Conservation (phyloP, 2,329 filamentous ascomycete species). For the Hysterium pulicare region DNA sequence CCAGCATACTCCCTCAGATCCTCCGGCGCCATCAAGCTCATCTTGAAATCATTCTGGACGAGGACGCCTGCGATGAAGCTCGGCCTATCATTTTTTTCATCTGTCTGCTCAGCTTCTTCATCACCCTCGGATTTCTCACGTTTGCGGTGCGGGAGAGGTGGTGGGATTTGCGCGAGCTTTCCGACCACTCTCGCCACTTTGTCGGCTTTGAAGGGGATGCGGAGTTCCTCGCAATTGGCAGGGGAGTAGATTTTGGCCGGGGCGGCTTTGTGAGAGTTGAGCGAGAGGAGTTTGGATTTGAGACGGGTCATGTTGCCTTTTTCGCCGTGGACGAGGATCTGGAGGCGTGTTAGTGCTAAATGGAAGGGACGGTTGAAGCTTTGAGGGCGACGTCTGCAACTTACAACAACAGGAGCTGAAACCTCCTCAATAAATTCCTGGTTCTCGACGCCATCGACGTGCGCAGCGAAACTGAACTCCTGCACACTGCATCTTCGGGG, state of each 20-base stretch:
- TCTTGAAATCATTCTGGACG: constrained; percentile 96
- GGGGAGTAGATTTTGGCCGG: constrained; percentile 93
- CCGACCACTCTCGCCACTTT: constrained; percentile 96
- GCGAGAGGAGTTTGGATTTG: constrained; percentile 89
- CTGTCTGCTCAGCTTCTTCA: constrained; percentile 22
- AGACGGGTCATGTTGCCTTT: constrained; percentile 97
- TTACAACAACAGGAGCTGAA: constrained; percentile 83
- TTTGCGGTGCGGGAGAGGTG: constrained; percentile 50
- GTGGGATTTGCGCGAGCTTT: constrained; percentile 78
- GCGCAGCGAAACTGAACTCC: constrained; percentile 92
- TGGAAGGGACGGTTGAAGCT: constrained; percentile 3
- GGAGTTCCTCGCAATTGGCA: constrained; percentile 89
- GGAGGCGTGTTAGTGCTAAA: constrained; percentile 1
- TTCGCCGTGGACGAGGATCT: constrained; percentile 96
- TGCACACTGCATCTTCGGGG: constrained; percentile 88
- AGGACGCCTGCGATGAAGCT: constrained; percentile 82
- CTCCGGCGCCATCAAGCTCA: constrained; percentile 94
- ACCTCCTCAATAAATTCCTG: constrained; percentile 96
- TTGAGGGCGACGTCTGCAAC: constrained; percentile 37
- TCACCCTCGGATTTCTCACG: constrained; percentile 30
- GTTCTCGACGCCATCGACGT: constrained; percentile 95
- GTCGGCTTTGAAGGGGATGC: constrained; percentile 92
- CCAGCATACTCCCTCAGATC: constrained; percentile 95
- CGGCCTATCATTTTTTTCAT: constrained; percentile 22
- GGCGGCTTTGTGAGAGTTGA: constrained; percentile 74